Evolutionary conservation across 2,329 filamentous ascomycete species (phyloP).

Genomic region (Ramularia endophylla): DNA sequence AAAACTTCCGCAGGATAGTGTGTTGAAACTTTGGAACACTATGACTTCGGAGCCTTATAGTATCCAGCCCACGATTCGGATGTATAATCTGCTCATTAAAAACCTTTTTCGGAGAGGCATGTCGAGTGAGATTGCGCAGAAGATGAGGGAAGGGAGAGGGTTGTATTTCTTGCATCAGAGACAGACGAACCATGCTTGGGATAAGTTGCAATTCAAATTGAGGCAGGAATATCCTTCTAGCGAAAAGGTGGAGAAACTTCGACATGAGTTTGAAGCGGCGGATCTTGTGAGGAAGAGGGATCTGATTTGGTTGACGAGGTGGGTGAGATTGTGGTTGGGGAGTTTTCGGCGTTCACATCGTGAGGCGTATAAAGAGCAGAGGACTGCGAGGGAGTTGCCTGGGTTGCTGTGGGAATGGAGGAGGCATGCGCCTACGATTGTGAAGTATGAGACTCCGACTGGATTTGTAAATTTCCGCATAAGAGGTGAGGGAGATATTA

Average conservation of each 20-base stretch:
- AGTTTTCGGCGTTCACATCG: too few relatives aligned
- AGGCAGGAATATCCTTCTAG: too few relatives aligned
- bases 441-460: conserved; percentile 27
- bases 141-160: conserved; percentile 20
- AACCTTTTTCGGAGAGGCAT: conserved; percentile 16
- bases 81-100: conserved; percentile 42
- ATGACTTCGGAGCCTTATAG: conserved; percentile 57
- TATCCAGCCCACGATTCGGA: conserved; percentile 51
- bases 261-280: conserved; percentile 15
- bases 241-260: conserved; percentile 6
- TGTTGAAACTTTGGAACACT: conserved; percentile 51
- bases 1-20: conserved; percentile 37
- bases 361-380: too few relatives aligned
- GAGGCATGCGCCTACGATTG: conserved; percentile 12
- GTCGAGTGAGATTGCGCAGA: conserved; percentile 14
- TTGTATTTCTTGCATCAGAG: conserved; percentile 7
- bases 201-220: too few relatives aligned
- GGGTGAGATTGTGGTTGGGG: conserved; percentile 24
- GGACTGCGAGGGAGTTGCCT: conserved; percentile 16
- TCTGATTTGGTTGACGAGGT: conserved; percentile 21
- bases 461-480: conserved; percentile 25
- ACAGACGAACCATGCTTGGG: too few relatives aligned
- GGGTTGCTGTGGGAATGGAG: conserved; percentile 23
- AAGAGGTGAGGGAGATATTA: conserved; percentile 9
- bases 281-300: conserved; percentile 19